Base-by-base conservation (phyloP, 495 filamentous ascomycete species). In the Podospora tetraspora region DNA sequence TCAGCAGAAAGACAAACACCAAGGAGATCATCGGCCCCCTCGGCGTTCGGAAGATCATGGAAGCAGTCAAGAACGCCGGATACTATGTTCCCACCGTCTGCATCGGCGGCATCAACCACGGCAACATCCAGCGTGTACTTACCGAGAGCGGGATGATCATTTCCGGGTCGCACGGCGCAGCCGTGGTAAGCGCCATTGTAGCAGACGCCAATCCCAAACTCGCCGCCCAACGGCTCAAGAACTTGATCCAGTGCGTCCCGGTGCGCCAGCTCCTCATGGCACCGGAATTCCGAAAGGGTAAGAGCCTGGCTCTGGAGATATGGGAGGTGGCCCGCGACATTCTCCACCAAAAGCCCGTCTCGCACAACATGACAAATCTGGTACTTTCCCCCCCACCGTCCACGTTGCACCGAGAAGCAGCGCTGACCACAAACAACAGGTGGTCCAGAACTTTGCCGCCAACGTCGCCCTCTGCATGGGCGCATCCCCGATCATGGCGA, bases 291-390 rank as follows among this genome's bases (percentile, higher is more conserved):
- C 37, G 25, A 30, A 19, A 22, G 2, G 29, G 21, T 34, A 21
- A 16, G 61, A 21, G 83, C 22, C 78, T 96, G 19, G 74, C 78
- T 12, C 68, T 76, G 1, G 78, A 85, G 13, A 83, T 88, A 3
- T 86, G 88, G 0, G 73, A 76, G 3, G 76, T 93, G 23, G 80
- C 94, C 32, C 83, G 78, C 61, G 83, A 82, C 22, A 81, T 97
- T 61, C 82, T 84, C 0, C 70, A 79, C 12, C 81, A 75, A 19
- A 89, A 86, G 59, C 94, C 95, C 0, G 82, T 99, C 11, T 92
- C 90, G 10, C 95, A 97, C 79, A 97, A 97, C 76, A 97, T 98
- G 90, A 97, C 96, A 59, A 97, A 97, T 77, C 82, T 91, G 64
- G 84, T 75, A 68, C 13, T 62, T 8, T 7, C 23, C 34, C 16